Percentiles rank a stretch among this genome's conserved stretches.
Evolutionary conservation across 768 basidiomycete species (phyloP).

Genomic region (Boletus sp.): DNA sequence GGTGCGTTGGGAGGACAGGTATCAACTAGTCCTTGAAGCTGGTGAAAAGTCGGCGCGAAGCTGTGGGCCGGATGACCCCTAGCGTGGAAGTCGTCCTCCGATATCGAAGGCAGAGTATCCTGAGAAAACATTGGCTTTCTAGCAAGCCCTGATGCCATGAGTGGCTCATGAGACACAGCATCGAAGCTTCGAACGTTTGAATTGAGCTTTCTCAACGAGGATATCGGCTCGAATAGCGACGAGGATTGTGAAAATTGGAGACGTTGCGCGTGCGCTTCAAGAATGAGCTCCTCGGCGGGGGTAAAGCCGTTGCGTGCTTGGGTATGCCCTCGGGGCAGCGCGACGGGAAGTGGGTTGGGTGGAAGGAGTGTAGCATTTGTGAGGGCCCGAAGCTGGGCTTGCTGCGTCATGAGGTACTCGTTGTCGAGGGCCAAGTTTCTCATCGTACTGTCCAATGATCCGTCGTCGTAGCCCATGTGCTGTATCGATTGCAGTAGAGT

Average conservation of each 20-base stretch:
- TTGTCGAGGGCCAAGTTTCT: conserved; percentile 12
- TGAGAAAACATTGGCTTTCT: conserved; percentile 11
- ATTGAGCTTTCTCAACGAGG: conserved; percentile 7
- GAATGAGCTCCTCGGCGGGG: conserved; percentile 62
- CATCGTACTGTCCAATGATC: conserved; percentile 10
- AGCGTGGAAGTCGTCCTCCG: conserved; percentile 37
- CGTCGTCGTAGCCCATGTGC: conserved; percentile 19
- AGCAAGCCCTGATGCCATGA: neutral
- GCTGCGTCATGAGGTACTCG: conserved; percentile 18
- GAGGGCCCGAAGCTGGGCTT: conserved; percentile 22
- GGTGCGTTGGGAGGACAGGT: neutral
- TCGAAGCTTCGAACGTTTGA: conserved; percentile 7
- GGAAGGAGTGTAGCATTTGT: conserved; percentile 18
- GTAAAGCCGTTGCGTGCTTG: conserved; percentile 58
- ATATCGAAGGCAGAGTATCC: conserved; percentile 27
- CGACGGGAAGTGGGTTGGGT: conserved; percentile 1
- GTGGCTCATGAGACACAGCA: neutral
- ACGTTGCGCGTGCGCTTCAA: conserved; percentile 47
- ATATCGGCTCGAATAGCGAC: conserved; percentile 8
- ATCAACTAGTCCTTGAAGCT: conserved; percentile 1
- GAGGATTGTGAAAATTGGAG: conserved; percentile 16
- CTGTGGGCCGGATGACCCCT: conserved; percentile 10
- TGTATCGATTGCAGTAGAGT: conserved; percentile 37
- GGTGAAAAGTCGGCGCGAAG: conserved; percentile 2
- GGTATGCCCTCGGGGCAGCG: conserved; percentile 23